These are phyloP conservation scores for Aspergillus campestris DNA, from an alignment of 495 filamentous ascomycete species.

Conservation along the genomic window DNA sequence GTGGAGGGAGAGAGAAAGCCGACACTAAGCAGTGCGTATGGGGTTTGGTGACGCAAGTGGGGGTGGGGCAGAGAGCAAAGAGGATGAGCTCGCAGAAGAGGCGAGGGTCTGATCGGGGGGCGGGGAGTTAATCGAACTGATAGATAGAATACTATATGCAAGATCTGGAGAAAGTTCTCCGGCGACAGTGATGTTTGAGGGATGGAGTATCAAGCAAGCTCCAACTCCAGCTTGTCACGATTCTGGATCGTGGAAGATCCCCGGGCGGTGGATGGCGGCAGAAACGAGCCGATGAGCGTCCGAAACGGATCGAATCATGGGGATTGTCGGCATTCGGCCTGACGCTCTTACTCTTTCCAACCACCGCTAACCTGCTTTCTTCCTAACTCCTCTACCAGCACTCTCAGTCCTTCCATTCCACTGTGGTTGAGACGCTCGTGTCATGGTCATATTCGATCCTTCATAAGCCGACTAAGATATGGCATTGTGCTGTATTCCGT, in stretches of 20 bases:
- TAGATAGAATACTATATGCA: no score
- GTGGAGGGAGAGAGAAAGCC: conserved; percentile 17
- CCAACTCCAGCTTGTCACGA: conserved; percentile 29
- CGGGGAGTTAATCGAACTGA: no score
- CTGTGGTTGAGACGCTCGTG: not conserved
- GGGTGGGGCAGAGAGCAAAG: conserved; percentile 8
- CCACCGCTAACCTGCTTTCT: conserved; percentile 1
- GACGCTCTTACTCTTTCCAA: not conserved
- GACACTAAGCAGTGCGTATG: not conserved
- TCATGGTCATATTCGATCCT: conserved; percentile 4
- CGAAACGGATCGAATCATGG: conserved; percentile 8
- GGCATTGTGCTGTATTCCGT: conserved; percentile 22
- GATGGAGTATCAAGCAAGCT: not conserved
- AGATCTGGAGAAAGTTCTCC: not conserved
- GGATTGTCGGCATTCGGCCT: conserved; percentile 9
- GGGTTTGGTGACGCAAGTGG: conserved; percentile 18
- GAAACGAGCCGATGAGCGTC: conserved; percentile 18
- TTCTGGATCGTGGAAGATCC: conserved; percentile 21
- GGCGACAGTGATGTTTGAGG: not conserved
- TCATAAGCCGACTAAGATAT: conserved; percentile 22
- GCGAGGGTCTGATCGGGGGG: no score
- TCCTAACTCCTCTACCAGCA: not conserved
- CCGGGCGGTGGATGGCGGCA: conserved; percentile 26
- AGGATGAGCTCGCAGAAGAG: not conserved
- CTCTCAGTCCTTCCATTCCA: not conserved